A percentile compares a stretch with the other conserved stretches of the same genome.
These are phyloP conservation scores for Talaromyces verruculosus DNA, from an alignment of 2,329 filamentous ascomycete species.

Conservation along the genomic window DNA sequence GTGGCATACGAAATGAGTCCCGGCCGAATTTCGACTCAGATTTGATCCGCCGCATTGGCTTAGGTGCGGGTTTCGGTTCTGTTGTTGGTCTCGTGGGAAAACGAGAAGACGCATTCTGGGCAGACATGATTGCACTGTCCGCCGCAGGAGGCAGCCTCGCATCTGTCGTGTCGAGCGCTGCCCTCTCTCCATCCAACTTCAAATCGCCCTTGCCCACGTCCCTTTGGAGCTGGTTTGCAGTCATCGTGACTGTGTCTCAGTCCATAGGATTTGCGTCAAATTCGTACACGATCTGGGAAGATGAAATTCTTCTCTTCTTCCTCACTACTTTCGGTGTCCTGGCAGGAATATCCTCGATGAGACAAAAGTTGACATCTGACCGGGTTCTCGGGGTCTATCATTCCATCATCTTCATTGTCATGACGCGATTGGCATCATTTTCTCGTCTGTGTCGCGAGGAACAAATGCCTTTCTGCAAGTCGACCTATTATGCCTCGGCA, in stretches of 20 bases:
- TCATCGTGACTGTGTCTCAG: constrained; percentile 78
- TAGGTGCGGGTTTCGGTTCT: constrained; percentile 51
- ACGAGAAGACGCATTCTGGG: constrained; percentile 28
- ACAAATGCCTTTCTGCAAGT: constrained; percentile 95
- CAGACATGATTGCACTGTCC: constrained; percentile 41
- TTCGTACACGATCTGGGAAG: constrained; percentile 98
- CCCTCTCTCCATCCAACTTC: constrained; percentile 42
- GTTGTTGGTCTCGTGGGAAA: constrained; percentile 19
- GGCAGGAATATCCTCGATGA: constrained; percentile 72
- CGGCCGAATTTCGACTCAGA: constrained; percentile 49
- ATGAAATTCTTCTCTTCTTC: constrained; percentile 90
- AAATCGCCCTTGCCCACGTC: constrained; percentile 64
- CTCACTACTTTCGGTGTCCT: constrained; percentile 80
- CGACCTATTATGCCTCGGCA: constrained; percentile 91
- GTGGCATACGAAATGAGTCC: constrained; percentile 54
- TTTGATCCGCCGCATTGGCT: constrained; percentile 49
- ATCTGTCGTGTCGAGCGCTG: constrained; percentile 43
- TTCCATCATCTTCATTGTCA: constrained; percentile 75
- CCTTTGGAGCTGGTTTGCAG: constrained; percentile 84
- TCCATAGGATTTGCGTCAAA: constrained; percentile 96
- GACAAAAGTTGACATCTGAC: constrained; percentile 65
- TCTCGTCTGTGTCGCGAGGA: constrained; percentile 95
- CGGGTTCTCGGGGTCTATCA: constrained; percentile 79
- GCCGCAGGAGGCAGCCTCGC: constrained; percentile 49
- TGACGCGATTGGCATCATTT: constrained; percentile 77